phyloP scores from a whole-genome alignment of 1,284 basidiomycete genomes.

The Anthracocystis panici-leucophaei region DNA sequence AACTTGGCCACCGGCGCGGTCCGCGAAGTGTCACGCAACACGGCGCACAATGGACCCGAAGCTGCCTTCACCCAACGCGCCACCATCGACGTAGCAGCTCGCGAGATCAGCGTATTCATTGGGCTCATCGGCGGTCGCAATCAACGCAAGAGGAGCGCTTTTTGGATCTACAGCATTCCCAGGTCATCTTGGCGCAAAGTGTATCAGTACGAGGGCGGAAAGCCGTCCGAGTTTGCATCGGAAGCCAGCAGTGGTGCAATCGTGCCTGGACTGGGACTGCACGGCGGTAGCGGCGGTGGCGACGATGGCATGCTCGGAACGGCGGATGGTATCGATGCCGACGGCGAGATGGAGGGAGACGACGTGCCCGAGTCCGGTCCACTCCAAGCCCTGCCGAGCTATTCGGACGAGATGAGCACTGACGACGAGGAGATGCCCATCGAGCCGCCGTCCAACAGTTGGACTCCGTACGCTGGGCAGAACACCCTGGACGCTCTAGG shows the following conservation, averaged over 20 bases:
- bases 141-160: conserved; percentile 54
- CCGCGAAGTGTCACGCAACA: conserved; percentile 52
- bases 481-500: conserved; percentile 15
- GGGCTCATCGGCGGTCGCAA: conserved; percentile 56
- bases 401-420: conserved; percentile 42
- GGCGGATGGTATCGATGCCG: conserved; percentile 20
- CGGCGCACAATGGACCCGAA: conserved; percentile 59
- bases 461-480: conserved; percentile 36
- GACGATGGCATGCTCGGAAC: conserved; percentile 17
- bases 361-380: conserved; percentile 52
- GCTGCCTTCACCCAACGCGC: conserved; percentile 68
- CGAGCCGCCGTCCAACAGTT: conserved; percentile 45
- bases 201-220: conserved; percentile 51
- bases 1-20: conserved; percentile 54
- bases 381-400: conserved; percentile 41
- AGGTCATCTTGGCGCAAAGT: conserved; percentile 54
- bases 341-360: conserved; percentile 46
- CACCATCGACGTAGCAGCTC: conserved; percentile 57
- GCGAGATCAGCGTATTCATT: conserved; percentile 66
- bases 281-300: not conserved
- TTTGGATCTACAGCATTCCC: conserved; percentile 64
- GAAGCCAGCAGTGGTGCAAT: conserved; percentile 16
- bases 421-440: conserved; percentile 51
- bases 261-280: conserved; percentile 16
- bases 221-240: conserved; percentile 39